Evolutionary conservation across 805 yeast species (phyloP).

Genomic region (Teunomyces panamensis): DNA sequence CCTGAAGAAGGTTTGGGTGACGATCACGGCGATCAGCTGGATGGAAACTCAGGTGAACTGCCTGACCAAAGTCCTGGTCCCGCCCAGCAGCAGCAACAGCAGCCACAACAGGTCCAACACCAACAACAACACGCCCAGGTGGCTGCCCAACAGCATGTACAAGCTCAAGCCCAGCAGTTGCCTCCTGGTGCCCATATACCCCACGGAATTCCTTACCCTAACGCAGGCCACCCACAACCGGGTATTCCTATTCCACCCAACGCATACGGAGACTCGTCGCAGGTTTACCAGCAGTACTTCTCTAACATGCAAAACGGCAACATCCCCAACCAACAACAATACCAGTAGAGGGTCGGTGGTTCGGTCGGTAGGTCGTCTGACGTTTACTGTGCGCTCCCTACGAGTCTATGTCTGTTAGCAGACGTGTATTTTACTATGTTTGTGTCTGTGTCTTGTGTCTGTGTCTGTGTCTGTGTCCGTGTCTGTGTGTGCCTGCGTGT

Average conservation of each 20-base stretch:
- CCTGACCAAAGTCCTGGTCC: constrained; percentile 36
- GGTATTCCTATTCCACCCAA: constrained; percentile 44
- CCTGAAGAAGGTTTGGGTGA: constrained; percentile 81
- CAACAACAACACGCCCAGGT: constrained; percentile 18
- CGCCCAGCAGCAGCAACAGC: constrained; percentile 14
- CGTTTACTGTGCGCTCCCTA: not conserved
- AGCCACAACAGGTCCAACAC: constrained; percentile 23
- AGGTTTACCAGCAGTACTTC: constrained; percentile 62
- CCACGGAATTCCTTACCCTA: constrained; percentile 46
- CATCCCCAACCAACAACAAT: constrained; percentile 52
- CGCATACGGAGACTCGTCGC: constrained; percentile 50
- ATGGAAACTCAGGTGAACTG: constrained; percentile 41
- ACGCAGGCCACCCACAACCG: constrained; percentile 36
- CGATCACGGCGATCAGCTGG: constrained; percentile 56
- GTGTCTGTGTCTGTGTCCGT: not conserved
- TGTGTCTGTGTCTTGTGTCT: not conserved
- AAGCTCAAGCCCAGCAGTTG: constrained; percentile 29
- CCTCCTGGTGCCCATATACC: constrained; percentile 41
- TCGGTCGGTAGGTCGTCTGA: not conserved
- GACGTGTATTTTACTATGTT: constrained; percentile 4
- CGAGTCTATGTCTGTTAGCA: not conserved
- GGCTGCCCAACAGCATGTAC: constrained; percentile 29
- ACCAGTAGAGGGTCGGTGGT: constrained; percentile 39
- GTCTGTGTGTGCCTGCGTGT: not conserved
- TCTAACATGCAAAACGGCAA: constrained; percentile 51